phyloP scores from a whole-genome alignment of 805 yeast genomes.

The Candida caryicola region DNA sequence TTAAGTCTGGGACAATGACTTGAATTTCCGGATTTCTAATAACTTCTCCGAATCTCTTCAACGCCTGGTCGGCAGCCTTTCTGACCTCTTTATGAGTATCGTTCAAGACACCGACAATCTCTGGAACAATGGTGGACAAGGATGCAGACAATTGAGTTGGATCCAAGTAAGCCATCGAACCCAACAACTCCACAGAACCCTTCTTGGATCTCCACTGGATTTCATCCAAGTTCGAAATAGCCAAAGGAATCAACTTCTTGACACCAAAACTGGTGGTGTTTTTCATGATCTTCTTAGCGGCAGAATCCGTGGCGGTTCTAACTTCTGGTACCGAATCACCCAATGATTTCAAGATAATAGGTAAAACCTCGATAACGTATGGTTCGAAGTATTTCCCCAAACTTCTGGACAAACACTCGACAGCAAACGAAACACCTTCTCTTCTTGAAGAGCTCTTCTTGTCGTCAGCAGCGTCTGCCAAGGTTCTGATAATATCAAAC shows the following conservation, averaged over 20 bases:
- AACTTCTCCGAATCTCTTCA: slow-evolving; percentile 93
- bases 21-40: slow-evolving; percentile 97
- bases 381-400: slow-evolving; percentile 87
- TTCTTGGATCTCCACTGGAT: slow-evolving; percentile 94
- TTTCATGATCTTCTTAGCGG: slow-evolving; percentile 86
- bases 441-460: slow-evolving; percentile 69
- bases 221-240: slow-evolving; percentile 80
- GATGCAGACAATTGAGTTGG: slow-evolving; percentile 92
- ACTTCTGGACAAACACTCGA: slow-evolving; percentile 77
- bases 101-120: slow-evolving; percentile 89
- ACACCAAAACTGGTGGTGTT: slow-evolving; percentile 91
- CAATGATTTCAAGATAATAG: slow-evolving; percentile 70
- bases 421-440: slow-evolving; percentile 84
- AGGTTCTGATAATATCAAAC: slow-evolving; percentile 69
- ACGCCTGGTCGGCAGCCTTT: slow-evolving; percentile 85
- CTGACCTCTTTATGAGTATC: slow-evolving; percentile 97
- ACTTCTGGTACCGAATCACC: slow-evolving; percentile 88
- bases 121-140: slow-evolving; percentile 87
- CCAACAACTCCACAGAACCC: slow-evolving; percentile 93
- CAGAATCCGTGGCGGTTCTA: slow-evolving; percentile 81
- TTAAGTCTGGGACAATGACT: slow-evolving; percentile 77
- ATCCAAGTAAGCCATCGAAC: slow-evolving; percentile 96
- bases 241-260: slow-evolving; percentile 84
- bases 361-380: slow-evolving; percentile 83
- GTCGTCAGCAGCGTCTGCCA: slow-evolving; percentile 85